Percentiles rank a stretch among this genome's conserved stretches.
Conservation (phyloP, 768 basidiomycete species). For the Multifurca ochricompacta region DNA sequence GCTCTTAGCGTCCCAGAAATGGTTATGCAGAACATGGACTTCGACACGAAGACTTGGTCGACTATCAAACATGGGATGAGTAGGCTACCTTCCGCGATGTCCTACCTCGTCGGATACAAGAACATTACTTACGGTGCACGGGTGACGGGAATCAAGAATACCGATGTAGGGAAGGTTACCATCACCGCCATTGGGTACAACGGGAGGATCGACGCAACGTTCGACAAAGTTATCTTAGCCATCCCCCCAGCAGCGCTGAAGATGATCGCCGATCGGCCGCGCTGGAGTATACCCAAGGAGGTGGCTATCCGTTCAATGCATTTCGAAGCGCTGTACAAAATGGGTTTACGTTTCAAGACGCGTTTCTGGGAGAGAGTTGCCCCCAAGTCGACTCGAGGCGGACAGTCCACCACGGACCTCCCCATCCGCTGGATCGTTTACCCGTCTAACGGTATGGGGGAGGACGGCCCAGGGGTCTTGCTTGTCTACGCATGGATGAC, state of each 20-base stretch:
- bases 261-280: slow-evolving; percentile 23
- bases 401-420: slow-evolving; percentile 20
- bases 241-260: slow-evolving; percentile 23
- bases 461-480: slow-evolving; percentile 24
- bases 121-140: slow-evolving; percentile 23
- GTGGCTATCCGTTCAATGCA: slow-evolving; percentile 23
- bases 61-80: slow-evolving; percentile 23
- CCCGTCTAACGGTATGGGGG: slow-evolving; percentile 16
- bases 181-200: not conserved
- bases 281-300: slow-evolving; percentile 20
- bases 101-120: slow-evolving; percentile 18
- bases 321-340: slow-evolving; percentile 25
- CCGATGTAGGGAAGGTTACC: slow-evolving; percentile 12
- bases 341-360: slow-evolving; percentile 20
- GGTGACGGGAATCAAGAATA: slow-evolving; percentile 18
- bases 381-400: slow-evolving; percentile 4
- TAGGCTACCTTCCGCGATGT: slow-evolving; percentile 23
- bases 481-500: slow-evolving; percentile 26
- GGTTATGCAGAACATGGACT: slow-evolving; percentile 24
- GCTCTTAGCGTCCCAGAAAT: slow-evolving; percentile 23
- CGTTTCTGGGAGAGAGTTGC: slow-evolving; percentile 20
- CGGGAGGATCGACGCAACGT: slow-evolving; percentile 10
- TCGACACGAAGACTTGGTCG: slow-evolving; percentile 21
- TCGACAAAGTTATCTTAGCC: slow-evolving; percentile 22
- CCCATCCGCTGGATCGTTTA: slow-evolving; percentile 21